phyloP scores from a whole-genome alignment of 129 eudicot species.

The Chrysanthemum lavandulifolium region DNA sequence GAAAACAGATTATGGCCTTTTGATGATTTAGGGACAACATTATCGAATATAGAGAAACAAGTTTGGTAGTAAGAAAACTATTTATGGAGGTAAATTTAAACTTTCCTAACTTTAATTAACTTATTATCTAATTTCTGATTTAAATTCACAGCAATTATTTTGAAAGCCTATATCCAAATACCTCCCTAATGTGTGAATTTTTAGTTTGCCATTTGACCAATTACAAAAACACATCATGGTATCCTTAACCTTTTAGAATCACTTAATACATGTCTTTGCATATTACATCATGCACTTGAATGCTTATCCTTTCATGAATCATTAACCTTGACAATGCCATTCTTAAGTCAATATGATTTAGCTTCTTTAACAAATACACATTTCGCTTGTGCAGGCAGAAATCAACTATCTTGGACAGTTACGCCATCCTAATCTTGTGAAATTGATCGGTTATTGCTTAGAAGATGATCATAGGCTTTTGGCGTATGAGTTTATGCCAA shows the following conservation, averaged over 20 bases:
- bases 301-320: not conserved
- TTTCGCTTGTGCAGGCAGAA: slow-evolving; percentile 63
- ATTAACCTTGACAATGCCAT: slow-evolving; percentile 9
- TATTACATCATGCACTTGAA: too few species aligned
- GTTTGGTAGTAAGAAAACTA: not conserved
- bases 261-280: not conserved
- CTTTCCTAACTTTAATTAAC: too few species aligned
- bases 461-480: slow-evolving; percentile 91
- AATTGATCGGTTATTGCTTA: slow-evolving; percentile 74
- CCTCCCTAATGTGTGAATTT: too few species aligned
- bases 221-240: not conserved
- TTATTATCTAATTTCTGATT: too few species aligned
- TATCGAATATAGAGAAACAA: too few species aligned
- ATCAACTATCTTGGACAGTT: slow-evolving; percentile 82
- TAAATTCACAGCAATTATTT: too few species aligned
- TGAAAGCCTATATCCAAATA: too few species aligned
- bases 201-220: not conserved
- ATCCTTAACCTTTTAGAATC: not conserved
- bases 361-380: slow-evolving; percentile 20
- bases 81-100: not conserved
- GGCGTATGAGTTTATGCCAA: slow-evolving; percentile 93
- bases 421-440: slow-evolving; percentile 88
- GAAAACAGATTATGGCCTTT: too few species aligned
- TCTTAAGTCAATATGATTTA: slow-evolving; percentile 9
- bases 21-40: too few species aligned